These are phyloP conservation scores for Aspergillus sclerotioniger DNA, from an alignment of 495 filamentous ascomycete species.

Conservation along the genomic window DNA sequence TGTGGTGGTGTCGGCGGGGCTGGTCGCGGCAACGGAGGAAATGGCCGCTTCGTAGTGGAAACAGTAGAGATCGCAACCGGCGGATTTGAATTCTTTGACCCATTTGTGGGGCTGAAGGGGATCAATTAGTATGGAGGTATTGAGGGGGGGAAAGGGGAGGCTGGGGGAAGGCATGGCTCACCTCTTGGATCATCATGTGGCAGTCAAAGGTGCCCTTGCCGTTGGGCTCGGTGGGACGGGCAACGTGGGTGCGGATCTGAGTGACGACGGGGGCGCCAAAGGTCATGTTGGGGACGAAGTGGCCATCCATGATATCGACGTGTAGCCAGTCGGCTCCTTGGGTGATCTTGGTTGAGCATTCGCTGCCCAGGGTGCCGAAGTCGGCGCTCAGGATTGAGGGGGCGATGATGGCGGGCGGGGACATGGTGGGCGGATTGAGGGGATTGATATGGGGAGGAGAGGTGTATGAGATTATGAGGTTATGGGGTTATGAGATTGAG, in stretches of 20 bases:
- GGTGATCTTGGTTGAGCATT: slow-evolving; percentile 77
- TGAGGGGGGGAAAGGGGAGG: neutral
- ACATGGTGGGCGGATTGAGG: slow-evolving; percentile 52
- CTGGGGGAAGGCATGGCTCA: slow-evolving; percentile 39
- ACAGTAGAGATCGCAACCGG: slow-evolving; percentile 96
- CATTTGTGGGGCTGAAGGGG: slow-evolving; percentile 83
- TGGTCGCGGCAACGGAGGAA: slow-evolving; percentile 75
- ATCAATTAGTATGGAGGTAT: neutral
- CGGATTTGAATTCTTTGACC: slow-evolving; percentile 90
- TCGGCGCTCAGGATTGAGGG: slow-evolving; percentile 97
- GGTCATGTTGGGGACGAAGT: slow-evolving; percentile 98
- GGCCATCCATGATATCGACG: slow-evolving; percentile 93
- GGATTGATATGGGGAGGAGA: slow-evolving; percentile 6
- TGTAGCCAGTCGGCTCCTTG: slow-evolving; percentile 77
- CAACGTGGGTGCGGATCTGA: slow-evolving; percentile 84
- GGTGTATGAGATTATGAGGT: neutral
- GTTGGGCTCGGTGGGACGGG: slow-evolving; percentile 52
- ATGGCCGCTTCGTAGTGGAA: slow-evolving; percentile 99
- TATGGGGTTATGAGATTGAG: neutral
- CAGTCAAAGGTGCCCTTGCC: slow-evolving; percentile 95
- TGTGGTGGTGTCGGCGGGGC: slow-evolving; percentile 62
- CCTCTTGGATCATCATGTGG: slow-evolving; percentile 99
- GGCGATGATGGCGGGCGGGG: slow-evolving; percentile 88
- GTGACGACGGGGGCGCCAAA: slow-evolving; percentile 93
- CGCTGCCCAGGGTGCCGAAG: slow-evolving; percentile 81